These are phyloP conservation scores for Tetrahymena thermophila DNA, from an alignment of 73 alveolate species.

Conservation along the genomic window DNA sequence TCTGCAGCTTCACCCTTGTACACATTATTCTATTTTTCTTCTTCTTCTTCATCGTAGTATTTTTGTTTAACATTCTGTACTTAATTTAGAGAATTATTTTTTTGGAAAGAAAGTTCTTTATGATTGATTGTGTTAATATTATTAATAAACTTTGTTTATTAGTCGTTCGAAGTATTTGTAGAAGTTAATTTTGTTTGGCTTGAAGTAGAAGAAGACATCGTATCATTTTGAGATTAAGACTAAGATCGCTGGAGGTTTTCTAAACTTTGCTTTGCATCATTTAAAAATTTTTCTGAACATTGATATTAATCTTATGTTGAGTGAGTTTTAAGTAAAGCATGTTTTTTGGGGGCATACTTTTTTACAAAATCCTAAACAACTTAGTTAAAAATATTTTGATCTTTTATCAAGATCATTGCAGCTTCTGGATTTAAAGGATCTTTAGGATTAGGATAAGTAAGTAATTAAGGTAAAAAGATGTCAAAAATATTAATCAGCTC, in stretches of 20 bases:
- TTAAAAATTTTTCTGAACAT: neutral
- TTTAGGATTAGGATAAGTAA: slow-evolving; percentile 91
- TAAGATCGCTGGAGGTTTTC: neutral
- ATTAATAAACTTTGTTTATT: neutral
- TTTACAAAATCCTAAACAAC: neutral
- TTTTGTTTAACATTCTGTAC: neutral
- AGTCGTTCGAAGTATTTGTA: neutral
- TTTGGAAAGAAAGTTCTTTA: neutral
- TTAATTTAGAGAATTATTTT: neutral
- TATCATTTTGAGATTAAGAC: neutral
- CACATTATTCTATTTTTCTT: no score
- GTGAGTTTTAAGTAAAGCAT: neutral
- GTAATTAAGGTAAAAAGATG: slow-evolving; percentile 87
- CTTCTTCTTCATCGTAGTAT: neutral
- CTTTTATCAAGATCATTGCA: slow-evolving; percentile 68
- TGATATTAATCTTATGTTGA: neutral
- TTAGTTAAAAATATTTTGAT: neutral
- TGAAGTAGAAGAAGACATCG: neutral
- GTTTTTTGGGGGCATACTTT: neutral
- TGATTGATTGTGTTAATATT: neutral
- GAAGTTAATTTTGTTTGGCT: neutral
- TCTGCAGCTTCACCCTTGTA: neutral
- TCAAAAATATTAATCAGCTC: slow-evolving; percentile 88
- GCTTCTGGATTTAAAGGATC: slow-evolving; percentile 96
- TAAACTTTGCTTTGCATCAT: neutral